phyloP scores from a whole-genome alignment of 1,284 basidiomycete species.

The Pseudozyma tsukubaensis region DNA sequence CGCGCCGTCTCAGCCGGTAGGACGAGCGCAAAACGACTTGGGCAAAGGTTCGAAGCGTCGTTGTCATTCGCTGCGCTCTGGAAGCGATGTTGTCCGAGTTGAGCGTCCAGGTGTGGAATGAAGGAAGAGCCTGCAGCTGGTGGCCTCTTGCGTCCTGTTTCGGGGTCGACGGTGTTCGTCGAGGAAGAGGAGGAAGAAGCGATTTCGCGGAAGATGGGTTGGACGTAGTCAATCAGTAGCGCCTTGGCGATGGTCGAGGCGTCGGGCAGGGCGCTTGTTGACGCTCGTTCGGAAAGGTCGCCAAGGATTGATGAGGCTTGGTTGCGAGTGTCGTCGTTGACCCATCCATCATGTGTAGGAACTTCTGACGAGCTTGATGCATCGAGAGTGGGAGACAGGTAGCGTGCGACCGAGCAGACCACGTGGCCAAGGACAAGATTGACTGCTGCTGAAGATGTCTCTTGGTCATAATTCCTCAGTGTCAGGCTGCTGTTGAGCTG shows the following conservation, averaged over 20 bases:
- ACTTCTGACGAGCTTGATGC: background rate
- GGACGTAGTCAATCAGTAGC: conserved; percentile 33
- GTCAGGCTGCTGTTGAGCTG: conserved; percentile 1
- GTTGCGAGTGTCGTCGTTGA: background rate
- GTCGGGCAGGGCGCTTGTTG: background rate
- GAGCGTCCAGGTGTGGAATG: conserved; percentile 22
- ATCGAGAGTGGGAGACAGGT: conserved; percentile 1
- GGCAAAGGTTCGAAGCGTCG: conserved; percentile 19
- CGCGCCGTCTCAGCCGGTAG: background rate
- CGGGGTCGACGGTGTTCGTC: conserved; percentile 14
- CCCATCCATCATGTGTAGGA: conserved; percentile 25
- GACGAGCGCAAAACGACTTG: conserved; percentile 9
- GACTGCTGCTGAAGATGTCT: background rate
- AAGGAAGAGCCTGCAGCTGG: conserved; percentile 12
- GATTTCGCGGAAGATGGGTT: conserved; percentile 31
- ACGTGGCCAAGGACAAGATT: conserved; percentile 25
- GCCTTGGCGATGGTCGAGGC: conserved; percentile 9
- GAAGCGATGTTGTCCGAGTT: conserved; percentile 36
- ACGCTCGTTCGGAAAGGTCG: background rate
- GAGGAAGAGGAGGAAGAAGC: conserved; percentile 18
- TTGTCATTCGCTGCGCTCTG: conserved; percentile 20
- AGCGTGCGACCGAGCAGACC: conserved; percentile 20
- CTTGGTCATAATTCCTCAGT: background rate
- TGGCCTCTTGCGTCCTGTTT: conserved; percentile 23
- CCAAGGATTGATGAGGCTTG: background rate